phyloP scores from a whole-genome alignment of 2,329 filamentous ascomycete species.

The Trichophyton benhamiae region DNA sequence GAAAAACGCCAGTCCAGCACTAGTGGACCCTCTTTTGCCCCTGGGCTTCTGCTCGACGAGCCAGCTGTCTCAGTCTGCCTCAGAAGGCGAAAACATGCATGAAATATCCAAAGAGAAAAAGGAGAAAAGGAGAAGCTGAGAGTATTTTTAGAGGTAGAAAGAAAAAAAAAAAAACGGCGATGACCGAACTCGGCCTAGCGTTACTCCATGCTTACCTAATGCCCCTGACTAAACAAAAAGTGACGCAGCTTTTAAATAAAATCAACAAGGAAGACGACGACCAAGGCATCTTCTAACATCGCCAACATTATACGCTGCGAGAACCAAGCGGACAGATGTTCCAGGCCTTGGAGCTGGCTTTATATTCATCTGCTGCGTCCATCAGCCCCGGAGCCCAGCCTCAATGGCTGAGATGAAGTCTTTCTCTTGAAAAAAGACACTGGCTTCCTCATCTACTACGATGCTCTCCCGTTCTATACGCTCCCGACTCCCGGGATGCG shows the following conservation, averaged over 20 bases:
- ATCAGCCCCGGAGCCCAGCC: not conserved
- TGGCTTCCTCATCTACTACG: not conserved
- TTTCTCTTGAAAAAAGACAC: not conserved
- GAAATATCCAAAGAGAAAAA: not conserved
- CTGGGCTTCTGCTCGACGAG: not conserved
- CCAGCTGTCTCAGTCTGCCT: not conserved
- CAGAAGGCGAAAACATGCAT: not conserved
- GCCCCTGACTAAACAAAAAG: conserved; percentile 2
- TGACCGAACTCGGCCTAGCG: not conserved
- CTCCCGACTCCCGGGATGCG: conserved; percentile 1
- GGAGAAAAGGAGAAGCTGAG: not conserved
- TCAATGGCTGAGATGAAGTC: conserved; percentile 2
- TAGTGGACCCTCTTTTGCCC: not conserved
- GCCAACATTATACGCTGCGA: not conserved
- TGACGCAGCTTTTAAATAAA: not conserved
- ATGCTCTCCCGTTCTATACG: not conserved
- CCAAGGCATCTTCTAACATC: not conserved
- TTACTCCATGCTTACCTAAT: not conserved
- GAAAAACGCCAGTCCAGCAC: not conserved
- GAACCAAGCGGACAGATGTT: not conserved
- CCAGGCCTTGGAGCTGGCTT: not conserved
- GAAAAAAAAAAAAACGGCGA: not conserved
- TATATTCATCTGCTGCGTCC: not conserved
- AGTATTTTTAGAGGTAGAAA: not conserved
- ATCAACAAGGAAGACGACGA: not conserved